Evolutionary conservation across 2,329 filamentous ascomycete genomes (phyloP).

Genomic region (Calonectria naviculata): DNA sequence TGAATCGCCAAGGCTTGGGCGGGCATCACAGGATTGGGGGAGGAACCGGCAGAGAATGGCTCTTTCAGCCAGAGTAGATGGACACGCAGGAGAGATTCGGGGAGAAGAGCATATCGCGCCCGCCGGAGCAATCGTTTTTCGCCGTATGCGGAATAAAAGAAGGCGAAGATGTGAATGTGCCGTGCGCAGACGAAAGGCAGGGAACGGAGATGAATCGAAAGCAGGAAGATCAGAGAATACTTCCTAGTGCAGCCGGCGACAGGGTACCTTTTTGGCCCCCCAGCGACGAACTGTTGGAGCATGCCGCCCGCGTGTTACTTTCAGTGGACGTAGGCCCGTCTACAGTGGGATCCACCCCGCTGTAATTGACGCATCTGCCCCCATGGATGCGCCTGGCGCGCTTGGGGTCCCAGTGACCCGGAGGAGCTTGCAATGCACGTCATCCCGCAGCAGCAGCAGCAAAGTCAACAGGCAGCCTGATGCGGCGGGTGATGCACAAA

Average conservation of each 20-base stretch:
- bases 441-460: conserved; percentile 29
- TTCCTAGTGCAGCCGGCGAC: conserved; percentile 7
- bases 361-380: conserved; percentile 23
- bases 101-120: conserved; percentile 24
- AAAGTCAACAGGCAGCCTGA: not conserved
- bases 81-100: not conserved
- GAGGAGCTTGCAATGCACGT: conserved; percentile 30
- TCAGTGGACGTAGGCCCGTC: not conserved
- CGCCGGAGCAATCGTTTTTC: not conserved
- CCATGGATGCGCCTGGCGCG: conserved; percentile 30
- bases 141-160: not conserved
- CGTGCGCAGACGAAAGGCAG: not conserved
- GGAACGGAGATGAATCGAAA: conserved; percentile 1
- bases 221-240: conserved; percentile 17
- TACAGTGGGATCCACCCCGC: conserved; percentile 30
- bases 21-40: conserved; percentile 25
- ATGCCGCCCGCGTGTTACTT: conserved; percentile 13
- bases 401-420: conserved; percentile 22
- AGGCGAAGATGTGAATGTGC: not conserved
- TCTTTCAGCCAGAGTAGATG: conserved; percentile 14
- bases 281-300: conserved; percentile 38
- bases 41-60: conserved; percentile 1
- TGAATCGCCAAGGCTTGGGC: conserved; percentile 19
- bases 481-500: not conserved
- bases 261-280: not conserved